Evolutionary conservation across 805 yeast genomes (phyloP), one percentile per base, ranked within the genome.

Genomic region (Saccharomycopsis fermentans): DNA sequence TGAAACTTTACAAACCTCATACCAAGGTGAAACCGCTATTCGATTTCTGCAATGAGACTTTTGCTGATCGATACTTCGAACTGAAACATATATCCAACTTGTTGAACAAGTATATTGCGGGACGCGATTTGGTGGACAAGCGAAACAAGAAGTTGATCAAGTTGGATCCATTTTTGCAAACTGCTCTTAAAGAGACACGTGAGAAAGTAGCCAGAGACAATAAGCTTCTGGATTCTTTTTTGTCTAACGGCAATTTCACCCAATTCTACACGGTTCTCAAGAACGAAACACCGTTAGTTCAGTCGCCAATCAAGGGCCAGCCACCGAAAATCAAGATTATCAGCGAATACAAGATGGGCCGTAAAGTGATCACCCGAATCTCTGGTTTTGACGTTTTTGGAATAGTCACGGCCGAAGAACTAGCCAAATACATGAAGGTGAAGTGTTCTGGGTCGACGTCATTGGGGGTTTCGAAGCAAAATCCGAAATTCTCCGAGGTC

Each of bases 361-460:
- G 95, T 57, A 92, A 90, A 68, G 74, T 83, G 4, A 80, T 90
- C 17, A 92, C 98, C 0, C 75, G 83, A 37, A 80, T 91, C 0
- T 74, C 79, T 17, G 86, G 88, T 60, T 77, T 87, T 62, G 96
- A 88, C 61, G 73, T 74, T 5, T 92, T 81, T 69, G 75, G 77
- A 56, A 77, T 92, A 37, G 84, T 82, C 58, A 54, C 62, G 9
- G 79, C 89, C 0, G 82, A 80, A 32, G 76, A 76, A 9, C 70
- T 94, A 17, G 84, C 95, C 1, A 82, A 81, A 34, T 86, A 82
- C 51, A 71, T 92, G 62, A 82, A 86, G 60, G 81, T 82, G 21
- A 83, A 83, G 63, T 94, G 98, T 69, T 91, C 96, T 12, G 96
- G 97, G 0, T 88, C 97, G 0, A 79, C 94, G 0, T 83, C 96